Evolutionary conservation across 176 grass and related monocot species (phyloP).

Genomic region (Canna indica): DNA sequence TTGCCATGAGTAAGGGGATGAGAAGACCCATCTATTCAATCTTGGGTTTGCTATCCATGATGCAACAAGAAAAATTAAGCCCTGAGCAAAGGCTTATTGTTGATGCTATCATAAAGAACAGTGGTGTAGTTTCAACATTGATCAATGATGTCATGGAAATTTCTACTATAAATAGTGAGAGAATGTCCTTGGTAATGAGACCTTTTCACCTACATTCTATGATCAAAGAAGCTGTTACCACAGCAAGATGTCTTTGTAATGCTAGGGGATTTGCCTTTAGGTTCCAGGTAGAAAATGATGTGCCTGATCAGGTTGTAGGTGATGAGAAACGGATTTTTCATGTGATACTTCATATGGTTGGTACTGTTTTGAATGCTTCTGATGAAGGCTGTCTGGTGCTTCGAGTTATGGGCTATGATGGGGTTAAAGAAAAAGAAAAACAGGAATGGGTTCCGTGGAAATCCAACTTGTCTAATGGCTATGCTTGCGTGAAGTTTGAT

Average conservation of each 20-base stretch:
- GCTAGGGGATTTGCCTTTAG: conserved; percentile 52
- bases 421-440: conserved; percentile 46
- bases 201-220: conserved; percentile 60
- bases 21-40: conserved; percentile 77
- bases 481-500: conserved; percentile 74
- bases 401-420: conserved; percentile 46
- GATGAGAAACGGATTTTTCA: conserved; percentile 96
- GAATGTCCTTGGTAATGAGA: conserved; percentile 58
- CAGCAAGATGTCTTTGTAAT: conserved; percentile 74
- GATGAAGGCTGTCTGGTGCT: conserved; percentile 40
- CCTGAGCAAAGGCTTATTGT: conserved; percentile 78
- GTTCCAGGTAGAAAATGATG: conserved; percentile 48
- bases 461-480: conserved; percentile 56
- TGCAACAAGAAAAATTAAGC: conserved; percentile 74
- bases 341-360: conserved; percentile 76
- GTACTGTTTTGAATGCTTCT: conserved; percentile 45
- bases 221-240: conserved; percentile 67
- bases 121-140: conserved; percentile 65
- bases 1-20: conserved; percentile 74
- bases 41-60: conserved; percentile 75
- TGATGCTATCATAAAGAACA: conserved; percentile 62
- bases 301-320: conserved; percentile 60
- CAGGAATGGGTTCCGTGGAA: conserved; percentile 64
- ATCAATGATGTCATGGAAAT: conserved; percentile 82
- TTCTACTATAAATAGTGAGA: conserved; percentile 45